Percentiles rank a stretch among this genome's conserved stretches.
Conservation (phyloP, 441 rosid genomes). For the Kokia cookei region DNA sequence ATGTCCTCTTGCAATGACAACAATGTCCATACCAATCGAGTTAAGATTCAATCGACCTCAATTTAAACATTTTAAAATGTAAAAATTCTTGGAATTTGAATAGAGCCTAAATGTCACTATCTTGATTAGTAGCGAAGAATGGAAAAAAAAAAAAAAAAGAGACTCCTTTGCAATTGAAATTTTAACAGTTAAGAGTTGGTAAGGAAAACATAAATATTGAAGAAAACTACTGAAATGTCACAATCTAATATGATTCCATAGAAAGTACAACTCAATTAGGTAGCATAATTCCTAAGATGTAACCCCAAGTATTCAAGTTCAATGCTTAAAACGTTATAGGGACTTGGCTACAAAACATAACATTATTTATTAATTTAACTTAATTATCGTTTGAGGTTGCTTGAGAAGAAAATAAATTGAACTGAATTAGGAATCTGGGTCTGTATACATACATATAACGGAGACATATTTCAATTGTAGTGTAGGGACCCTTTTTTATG, state of each 20-base stretch:
- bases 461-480: background rate
- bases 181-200: background rate
- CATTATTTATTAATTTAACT: background rate
- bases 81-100: background rate
- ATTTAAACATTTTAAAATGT: too few species aligned
- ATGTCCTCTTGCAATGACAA: too few species aligned
- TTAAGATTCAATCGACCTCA: too few species aligned
- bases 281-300: background rate
- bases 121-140: background rate
- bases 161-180: background rate
- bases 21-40: too few species aligned
- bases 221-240: background rate
- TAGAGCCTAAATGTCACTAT: background rate
- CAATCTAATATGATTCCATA: background rate
- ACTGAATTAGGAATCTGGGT: background rate
- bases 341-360: background rate
- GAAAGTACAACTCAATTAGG: background rate
- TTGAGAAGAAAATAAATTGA: background rate
- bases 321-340: background rate
- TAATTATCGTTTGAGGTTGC: background rate
- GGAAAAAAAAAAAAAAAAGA: background rate
- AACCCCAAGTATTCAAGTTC: background rate
- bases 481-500: background rate
- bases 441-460: background rate
- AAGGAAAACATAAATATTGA: background rate